Evolutionary conservation across 352 stramenopile genomes (phyloP).

Genomic region (Pythium sukuiense): DNA sequence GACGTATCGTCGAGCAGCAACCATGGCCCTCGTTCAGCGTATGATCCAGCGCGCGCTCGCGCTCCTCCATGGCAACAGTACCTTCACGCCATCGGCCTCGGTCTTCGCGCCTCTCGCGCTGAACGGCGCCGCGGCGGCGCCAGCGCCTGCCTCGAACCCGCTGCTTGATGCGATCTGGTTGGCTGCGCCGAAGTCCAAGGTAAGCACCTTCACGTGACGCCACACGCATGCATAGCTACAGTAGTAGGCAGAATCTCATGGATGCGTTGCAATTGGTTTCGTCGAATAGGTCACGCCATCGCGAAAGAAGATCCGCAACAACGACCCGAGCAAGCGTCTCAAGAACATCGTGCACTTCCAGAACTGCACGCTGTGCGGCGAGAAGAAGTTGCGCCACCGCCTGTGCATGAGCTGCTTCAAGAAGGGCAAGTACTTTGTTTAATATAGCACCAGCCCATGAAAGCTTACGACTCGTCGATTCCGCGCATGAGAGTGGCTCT

Average conservation of each 20-base stretch:
- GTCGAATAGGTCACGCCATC: constrained; percentile 74
- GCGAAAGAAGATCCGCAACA: constrained; percentile 89
- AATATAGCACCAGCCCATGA: constrained; percentile 28
- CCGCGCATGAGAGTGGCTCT: neutral
- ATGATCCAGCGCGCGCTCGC: constrained; percentile 67
- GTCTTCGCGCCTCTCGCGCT: constrained; percentile 39
- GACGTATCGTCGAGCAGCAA: constrained; percentile 15
- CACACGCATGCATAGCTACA: neutral
- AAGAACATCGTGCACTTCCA: constrained; percentile 92
- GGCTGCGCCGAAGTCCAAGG: constrained; percentile 86
- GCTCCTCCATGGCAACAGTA: constrained; percentile 52
- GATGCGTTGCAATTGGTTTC: neutral
- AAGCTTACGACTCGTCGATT: neutral
- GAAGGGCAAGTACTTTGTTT: constrained; percentile 91
- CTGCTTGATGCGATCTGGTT: constrained; percentile 79
- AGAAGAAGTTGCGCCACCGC: constrained; percentile 89
- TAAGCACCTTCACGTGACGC: constrained; percentile 20
- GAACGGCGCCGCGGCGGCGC: constrained; percentile 27
- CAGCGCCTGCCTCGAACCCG: constrained; percentile 44
- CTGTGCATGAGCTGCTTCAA: constrained; percentile 92
- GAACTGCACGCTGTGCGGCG: constrained; percentile 73
- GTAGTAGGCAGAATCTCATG: neutral
- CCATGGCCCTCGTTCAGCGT: constrained; percentile 64
- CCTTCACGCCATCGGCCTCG: constrained; percentile 36
- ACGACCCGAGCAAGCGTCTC: constrained; percentile 81